Evolutionary conservation across 2,329 filamentous ascomycete genomes (phyloP).

Genomic region (Lojkania enalia): DNA sequence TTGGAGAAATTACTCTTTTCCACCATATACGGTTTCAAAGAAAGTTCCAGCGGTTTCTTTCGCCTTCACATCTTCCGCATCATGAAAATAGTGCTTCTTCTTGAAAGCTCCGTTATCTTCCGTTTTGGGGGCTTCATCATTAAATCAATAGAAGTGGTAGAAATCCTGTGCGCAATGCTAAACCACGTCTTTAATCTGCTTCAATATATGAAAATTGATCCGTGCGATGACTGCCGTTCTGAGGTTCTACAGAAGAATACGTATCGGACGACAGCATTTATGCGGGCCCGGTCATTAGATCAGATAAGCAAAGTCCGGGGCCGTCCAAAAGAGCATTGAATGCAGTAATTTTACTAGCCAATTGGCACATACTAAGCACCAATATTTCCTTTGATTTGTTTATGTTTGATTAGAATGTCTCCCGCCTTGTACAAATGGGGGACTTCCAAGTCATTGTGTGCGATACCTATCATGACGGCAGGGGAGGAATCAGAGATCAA

Average conservation of each 20-base stretch:
- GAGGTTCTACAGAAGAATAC: constrained; percentile 4
- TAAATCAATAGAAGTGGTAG: constrained; percentile 18
- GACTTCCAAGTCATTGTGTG: constrained; percentile 3
- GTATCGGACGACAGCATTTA: constrained; percentile 19
- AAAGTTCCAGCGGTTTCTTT: constrained; percentile 27
- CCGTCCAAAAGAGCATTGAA: constrained; percentile 25
- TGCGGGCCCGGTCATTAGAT: constrained; percentile 26
- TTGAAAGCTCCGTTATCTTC: constrained; percentile 18
- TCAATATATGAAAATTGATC: constrained; percentile 18
- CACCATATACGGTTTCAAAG: constrained; percentile 24
- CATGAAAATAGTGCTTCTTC: constrained; percentile 6
- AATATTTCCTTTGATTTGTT: constrained; percentile 10
- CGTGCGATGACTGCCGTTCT: constrained; percentile 10
- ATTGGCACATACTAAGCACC: constrained; percentile 28
- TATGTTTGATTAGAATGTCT: constrained; percentile 8
- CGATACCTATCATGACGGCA: background rate
- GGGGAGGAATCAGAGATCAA: too few species aligned
- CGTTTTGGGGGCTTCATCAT: constrained; percentile 15
- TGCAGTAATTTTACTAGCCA: constrained; percentile 22
- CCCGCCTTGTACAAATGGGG: background rate
- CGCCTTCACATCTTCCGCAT: constrained; percentile 17
- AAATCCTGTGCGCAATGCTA: constrained; percentile 19
- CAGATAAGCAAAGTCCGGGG: constrained; percentile 23
- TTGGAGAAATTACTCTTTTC: constrained; percentile 12
- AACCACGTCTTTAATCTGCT: constrained; percentile 18